Conservation (phyloP, 1,139 yeast species). For the Yamadazyma songkhlaensis region DNA sequence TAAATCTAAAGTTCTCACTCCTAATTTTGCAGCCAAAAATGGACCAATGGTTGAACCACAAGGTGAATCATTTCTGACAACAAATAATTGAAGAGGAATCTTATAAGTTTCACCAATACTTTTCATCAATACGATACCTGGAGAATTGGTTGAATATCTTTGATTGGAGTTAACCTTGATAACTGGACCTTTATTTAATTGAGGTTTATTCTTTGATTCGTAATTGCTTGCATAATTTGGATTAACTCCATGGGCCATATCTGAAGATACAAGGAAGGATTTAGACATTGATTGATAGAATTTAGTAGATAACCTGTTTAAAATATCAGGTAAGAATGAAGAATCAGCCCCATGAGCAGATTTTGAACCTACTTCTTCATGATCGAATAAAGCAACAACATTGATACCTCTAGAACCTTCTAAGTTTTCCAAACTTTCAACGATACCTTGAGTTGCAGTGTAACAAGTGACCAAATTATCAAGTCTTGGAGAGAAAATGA, state of each 20-base stretch:
- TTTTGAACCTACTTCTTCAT: constrained; percentile 91
- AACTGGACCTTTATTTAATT: constrained; percentile 85
- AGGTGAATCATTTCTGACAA: constrained; percentile 86
- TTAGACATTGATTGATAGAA: constrained; percentile 69
- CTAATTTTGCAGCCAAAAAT: constrained; percentile 81
- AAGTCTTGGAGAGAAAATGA: constrained; percentile 87
- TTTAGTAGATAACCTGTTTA: constrained; percentile 57
- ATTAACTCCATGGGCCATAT: constrained; percentile 96
- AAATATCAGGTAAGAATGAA: constrained; percentile 75
- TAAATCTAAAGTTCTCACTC: constrained; percentile 83
- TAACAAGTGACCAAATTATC: constrained; percentile 89
- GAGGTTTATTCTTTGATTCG: constrained; percentile 77
- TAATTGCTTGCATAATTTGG: constrained; percentile 82
- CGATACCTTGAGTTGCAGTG: constrained; percentile 70
- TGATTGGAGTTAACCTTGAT: constrained; percentile 93
- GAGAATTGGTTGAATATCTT: constrained; percentile 89
- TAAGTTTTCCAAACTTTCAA: constrained; percentile 49
- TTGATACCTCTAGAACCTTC: constrained; percentile 49
- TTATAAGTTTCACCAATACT: constrained; percentile 63
- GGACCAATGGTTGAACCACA: constrained; percentile 99
- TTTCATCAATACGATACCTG: constrained; percentile 79
- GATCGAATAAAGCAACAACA: constrained; percentile 81
- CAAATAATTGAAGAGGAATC: constrained; percentile 79
- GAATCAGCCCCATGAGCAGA: constrained; percentile 98
- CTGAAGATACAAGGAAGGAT: constrained; percentile 88